These are phyloP conservation scores for Aspergillus pseudonomiae DNA, from an alignment of 2,329 filamentous ascomycete species.

Conservation along the genomic window DNA sequence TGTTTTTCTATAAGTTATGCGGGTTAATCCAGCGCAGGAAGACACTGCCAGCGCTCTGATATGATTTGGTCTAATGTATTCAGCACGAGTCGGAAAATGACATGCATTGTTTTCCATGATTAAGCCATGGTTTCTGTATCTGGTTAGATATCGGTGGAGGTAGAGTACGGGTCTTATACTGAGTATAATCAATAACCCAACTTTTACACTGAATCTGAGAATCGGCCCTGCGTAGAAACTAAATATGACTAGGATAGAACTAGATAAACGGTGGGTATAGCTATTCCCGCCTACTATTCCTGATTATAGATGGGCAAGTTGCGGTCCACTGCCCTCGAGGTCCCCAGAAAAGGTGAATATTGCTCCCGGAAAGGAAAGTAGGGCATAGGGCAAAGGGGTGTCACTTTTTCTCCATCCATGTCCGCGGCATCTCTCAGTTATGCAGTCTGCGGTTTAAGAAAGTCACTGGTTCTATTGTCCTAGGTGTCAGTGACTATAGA, in stretches of 20 bases:
- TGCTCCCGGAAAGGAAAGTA: constrained; percentile 34
- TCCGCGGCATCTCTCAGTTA: constrained; percentile 7
- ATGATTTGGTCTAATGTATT: constrained; percentile 39
- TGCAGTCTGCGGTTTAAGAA: constrained; percentile 1
- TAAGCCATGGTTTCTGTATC: constrained; percentile 10
- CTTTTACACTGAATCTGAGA: background rate
- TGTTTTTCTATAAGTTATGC: constrained; percentile 22
- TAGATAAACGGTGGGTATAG: background rate
- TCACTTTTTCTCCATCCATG: constrained; percentile 32
- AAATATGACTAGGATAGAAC: background rate
- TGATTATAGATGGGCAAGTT: background rate
- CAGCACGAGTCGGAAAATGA: constrained; percentile 37
- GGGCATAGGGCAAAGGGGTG: constrained; percentile 42
- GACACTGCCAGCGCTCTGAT: constrained; percentile 23
- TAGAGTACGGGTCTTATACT: background rate
- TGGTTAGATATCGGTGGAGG: background rate
- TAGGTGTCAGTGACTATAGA: background rate
- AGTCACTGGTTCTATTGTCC: background rate
- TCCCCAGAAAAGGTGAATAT: background rate
- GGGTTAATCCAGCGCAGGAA: constrained; percentile 22
- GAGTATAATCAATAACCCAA: background rate
- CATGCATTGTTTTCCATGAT: constrained; percentile 26
- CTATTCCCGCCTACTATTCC: background rate
- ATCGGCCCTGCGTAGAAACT: background rate
- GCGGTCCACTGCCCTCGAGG: background rate